phyloP scores from a whole-genome alignment of 2,329 filamentous ascomycete species.

The Akanthomyces lecanii region DNA sequence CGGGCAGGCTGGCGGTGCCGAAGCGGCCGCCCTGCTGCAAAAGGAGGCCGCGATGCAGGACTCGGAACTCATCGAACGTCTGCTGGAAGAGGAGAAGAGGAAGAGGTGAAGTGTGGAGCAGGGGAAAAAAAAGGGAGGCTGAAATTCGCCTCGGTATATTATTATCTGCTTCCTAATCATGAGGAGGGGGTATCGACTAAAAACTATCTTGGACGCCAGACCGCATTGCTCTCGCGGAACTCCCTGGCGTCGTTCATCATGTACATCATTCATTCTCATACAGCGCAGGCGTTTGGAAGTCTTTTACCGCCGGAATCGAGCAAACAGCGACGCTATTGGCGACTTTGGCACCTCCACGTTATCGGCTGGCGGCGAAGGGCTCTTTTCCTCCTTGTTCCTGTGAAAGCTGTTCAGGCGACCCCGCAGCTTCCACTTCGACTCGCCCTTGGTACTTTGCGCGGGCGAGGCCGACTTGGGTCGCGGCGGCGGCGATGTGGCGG shows the following conservation, averaged over 20 bases:
- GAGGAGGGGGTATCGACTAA: slow-evolving; percentile 13
- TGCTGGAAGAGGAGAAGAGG: slow-evolving; percentile 42
- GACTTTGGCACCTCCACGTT: slow-evolving; percentile 27
- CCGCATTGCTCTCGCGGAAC: neutral
- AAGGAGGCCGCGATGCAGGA: slow-evolving; percentile 46
- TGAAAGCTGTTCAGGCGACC: slow-evolving; percentile 35
- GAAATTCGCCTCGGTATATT: neutral
- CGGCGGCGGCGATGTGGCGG: neutral
- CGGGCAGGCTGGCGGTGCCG: slow-evolving; percentile 26
- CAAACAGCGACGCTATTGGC: slow-evolving; percentile 38
- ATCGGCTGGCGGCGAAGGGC: slow-evolving; percentile 8
- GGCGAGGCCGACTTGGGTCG: slow-evolving; percentile 4
- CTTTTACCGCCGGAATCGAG: slow-evolving; percentile 40
- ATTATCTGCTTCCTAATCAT: slow-evolving; percentile 11
- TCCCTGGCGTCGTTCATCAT: slow-evolving; percentile 5
- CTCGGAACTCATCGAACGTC: slow-evolving; percentile 43
- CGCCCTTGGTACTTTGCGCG: slow-evolving; percentile 30
- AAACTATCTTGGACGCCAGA: slow-evolving; percentile 4
- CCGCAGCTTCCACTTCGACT: slow-evolving; percentile 48
- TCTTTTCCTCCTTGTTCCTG: slow-evolving; percentile 27
- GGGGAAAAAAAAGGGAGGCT: neutral
- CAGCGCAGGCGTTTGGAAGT: neutral
- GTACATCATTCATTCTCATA: slow-evolving; percentile 11
- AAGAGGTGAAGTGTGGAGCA: slow-evolving; percentile 21
- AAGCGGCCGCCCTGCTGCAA: slow-evolving; percentile 37